These are phyloP conservation scores for Penicillium fuscoglaucum DNA, from an alignment of 2,329 filamentous ascomycete species.

Conservation along the genomic window DNA sequence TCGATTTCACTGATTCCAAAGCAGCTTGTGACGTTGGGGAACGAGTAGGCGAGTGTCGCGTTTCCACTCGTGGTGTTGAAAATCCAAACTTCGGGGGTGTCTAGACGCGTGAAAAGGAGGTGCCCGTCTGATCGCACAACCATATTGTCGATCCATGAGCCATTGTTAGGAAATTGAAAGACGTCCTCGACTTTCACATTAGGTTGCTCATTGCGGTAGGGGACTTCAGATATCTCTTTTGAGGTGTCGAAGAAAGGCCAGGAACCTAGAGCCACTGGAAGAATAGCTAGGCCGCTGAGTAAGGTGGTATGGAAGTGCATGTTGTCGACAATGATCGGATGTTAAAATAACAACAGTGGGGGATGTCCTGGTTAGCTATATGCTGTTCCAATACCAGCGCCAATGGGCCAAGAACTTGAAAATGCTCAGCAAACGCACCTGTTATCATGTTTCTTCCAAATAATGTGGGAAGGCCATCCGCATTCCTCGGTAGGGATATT, in stretches of 20 bases:
- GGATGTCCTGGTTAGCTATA: background rate
- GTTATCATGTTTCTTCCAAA: background rate
- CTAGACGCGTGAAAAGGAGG: conserved; percentile 24
- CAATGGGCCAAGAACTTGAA: background rate
- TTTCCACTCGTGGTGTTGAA: conserved; percentile 22
- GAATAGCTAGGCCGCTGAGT: conserved; percentile 8
- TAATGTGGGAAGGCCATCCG: background rate
- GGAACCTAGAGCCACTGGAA: conserved; percentile 14
- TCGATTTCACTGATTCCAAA: conserved; percentile 28
- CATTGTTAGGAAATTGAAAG: conserved; percentile 28
- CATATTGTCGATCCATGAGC: conserved; percentile 27
- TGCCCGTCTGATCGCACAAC: conserved; percentile 21
- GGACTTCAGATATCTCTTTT: background rate
- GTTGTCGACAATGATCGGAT: background rate
- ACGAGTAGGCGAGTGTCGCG: conserved; percentile 20
- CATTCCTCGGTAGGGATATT: background rate
- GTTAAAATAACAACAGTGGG: background rate
- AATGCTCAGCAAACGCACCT: background rate
- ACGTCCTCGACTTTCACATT: conserved; percentile 21
- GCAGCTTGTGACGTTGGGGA: conserved; percentile 23
- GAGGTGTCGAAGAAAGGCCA: conserved; percentile 2
- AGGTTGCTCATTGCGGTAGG: conserved; percentile 15
- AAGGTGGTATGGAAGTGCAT: conserved; percentile 14
- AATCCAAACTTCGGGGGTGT: conserved; percentile 25
- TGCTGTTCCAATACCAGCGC: background rate